Percentiles rank a stretch among this genome's conserved stretches.
phyloP scores from a whole-genome alignment of 768 basidiomycete genomes.

The Trametes punicea region DNA sequence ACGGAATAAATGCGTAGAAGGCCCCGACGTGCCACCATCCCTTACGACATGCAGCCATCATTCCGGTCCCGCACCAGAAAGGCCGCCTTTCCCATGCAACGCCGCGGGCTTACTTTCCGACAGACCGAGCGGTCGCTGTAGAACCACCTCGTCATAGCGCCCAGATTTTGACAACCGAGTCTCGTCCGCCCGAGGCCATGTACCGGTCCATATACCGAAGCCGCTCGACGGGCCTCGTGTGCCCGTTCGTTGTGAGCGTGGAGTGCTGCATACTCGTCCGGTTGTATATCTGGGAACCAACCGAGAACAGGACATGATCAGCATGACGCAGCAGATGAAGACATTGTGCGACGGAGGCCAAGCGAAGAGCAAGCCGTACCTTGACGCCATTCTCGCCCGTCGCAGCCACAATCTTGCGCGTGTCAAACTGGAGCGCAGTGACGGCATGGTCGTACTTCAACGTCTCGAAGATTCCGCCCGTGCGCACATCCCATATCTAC shows the following conservation, averaged over 20 bases:
- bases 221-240: slow-evolving; percentile 81
- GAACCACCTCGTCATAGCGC: slow-evolving; percentile 55
- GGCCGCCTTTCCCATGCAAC: not conserved
- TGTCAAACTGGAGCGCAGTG: slow-evolving; percentile 91
- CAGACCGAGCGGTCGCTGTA: not conserved
- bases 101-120: not conserved
- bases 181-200: slow-evolving; percentile 85
- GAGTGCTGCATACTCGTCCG: slow-evolving; percentile 90
- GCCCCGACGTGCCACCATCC: not conserved
- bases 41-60: not conserved
- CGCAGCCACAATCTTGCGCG: slow-evolving; percentile 88
- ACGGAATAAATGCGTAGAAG: not conserved
- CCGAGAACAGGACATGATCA: not conserved
- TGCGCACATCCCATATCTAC: slow-evolving; percentile 96
- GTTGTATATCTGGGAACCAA: slow-evolving; percentile 75
- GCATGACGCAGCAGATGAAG: slow-evolving; percentile 1
- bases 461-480: slow-evolving; percentile 83
- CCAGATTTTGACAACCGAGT: slow-evolving; percentile 89
- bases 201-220: slow-evolving; percentile 97
- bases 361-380: slow-evolving; percentile 38
- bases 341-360: not conserved
- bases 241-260: slow-evolving; percentile 85
- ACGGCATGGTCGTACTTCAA: slow-evolving; percentile 89
- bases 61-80: not conserved
- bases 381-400: slow-evolving; percentile 92